Conservation (phyloP, 495 filamentous ascomycete genomes). For the Penicillium dipodomyicola region DNA sequence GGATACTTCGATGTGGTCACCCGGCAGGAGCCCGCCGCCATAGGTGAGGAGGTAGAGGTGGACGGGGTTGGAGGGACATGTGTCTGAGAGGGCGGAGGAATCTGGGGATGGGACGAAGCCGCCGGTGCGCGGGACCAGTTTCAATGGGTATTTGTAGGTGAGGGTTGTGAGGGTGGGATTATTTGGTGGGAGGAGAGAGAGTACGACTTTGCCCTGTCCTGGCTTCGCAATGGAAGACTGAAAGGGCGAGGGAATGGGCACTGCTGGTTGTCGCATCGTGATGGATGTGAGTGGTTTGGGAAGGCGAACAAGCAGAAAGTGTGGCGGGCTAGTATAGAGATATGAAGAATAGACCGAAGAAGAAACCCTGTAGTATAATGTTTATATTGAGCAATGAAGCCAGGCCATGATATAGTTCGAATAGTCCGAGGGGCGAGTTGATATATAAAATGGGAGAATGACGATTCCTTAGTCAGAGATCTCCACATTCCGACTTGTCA, state of each 20-base stretch:
- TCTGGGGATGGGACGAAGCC: conserved; percentile 41
- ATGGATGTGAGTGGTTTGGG: conserved; percentile 4
- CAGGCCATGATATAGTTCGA: background rate
- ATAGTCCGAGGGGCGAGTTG: conserved; percentile 2
- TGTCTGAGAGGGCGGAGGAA: conserved; percentile 25
- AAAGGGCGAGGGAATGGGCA: conserved; percentile 58
- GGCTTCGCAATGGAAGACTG: conserved; percentile 66
- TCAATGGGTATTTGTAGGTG: conserved; percentile 90
- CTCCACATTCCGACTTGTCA: background rate
- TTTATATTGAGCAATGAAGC: background rate
- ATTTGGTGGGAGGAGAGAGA: conserved; percentile 67
- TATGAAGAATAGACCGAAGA: background rate
- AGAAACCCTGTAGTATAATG: background rate
- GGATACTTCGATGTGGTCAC: conserved; percentile 73
- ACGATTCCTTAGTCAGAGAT: conserved; percentile 8
- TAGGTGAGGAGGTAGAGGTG: conserved; percentile 90
- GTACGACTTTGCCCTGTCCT: conserved; percentile 74
- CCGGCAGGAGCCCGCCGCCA: conserved; percentile 86
- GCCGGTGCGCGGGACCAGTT: conserved; percentile 69
- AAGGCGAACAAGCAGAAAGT: background rate
- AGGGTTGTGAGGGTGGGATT: conserved; percentile 70
- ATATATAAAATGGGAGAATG: conserved; percentile 10
- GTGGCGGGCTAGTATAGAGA: background rate
- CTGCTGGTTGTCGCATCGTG: conserved; percentile 32
- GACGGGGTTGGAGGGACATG: conserved; percentile 41